Evolutionary conservation across 257 asterid species (phyloP).

Genomic region (Capsicum rhomboideum): DNA sequence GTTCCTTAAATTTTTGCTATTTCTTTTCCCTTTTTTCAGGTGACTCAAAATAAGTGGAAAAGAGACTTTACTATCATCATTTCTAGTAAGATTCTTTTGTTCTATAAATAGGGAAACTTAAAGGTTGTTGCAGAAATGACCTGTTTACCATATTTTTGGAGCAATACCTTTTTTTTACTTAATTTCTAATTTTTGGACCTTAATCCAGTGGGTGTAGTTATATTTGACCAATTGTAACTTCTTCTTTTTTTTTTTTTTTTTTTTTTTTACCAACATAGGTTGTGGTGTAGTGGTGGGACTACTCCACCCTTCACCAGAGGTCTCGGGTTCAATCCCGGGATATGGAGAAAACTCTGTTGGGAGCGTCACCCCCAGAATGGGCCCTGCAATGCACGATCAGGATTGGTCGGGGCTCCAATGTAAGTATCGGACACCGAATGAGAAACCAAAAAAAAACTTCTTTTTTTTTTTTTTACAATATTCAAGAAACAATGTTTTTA

Average conservation of each 20-base stretch:
- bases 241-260: no score
- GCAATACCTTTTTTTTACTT: neutral
- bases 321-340: no score
- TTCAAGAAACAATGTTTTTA: slow-evolving; percentile 1
- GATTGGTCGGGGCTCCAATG: no score
- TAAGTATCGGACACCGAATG: no score
- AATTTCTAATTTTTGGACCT: neutral
- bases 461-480: slow-evolving; percentile 11
- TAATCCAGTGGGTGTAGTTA: neutral
- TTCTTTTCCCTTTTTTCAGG: neutral
- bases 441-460: no score
- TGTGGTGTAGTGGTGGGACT: no score
- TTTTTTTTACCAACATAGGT: no score
- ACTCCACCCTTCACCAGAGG: no score
- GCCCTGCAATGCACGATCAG: no score
- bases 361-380: no score
- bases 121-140: neutral
- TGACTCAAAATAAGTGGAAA: neutral
- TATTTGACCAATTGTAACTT: no score
- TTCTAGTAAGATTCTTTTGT: neutral
- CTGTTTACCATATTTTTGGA: neutral
- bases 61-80: neutral
- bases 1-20: neutral
- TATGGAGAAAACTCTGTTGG: no score
- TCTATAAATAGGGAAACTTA: neutral